Conservation (phyloP, 2,329 filamentous ascomycete species). For the Penicillium concentricum region DNA sequence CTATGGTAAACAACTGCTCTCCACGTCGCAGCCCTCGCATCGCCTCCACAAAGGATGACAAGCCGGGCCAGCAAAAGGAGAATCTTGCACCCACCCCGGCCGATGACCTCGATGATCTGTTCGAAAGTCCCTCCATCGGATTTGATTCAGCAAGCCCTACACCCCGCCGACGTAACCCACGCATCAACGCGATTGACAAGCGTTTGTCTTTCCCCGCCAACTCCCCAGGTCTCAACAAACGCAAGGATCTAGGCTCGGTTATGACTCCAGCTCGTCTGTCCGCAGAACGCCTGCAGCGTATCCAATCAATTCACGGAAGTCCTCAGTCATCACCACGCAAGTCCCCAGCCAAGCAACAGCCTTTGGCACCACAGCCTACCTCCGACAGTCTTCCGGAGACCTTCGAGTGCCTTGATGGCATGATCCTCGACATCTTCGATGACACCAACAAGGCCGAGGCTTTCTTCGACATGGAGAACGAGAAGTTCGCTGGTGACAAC, state of each 20-base stretch:
- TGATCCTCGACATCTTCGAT: constrained; percentile 42
- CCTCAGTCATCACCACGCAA: constrained; percentile 19
- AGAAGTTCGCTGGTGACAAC: constrained; percentile 25
- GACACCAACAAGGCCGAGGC: constrained; percentile 28
- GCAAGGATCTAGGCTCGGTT: constrained; percentile 21
- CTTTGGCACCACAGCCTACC: constrained; percentile 15
- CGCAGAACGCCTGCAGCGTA: constrained; percentile 35
- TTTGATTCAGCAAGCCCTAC: constrained; percentile 56
- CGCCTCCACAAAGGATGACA: constrained; percentile 36
- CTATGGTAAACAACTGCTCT: constrained; percentile 43
- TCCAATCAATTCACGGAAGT: constrained; percentile 30
- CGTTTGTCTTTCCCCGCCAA: constrained; percentile 39
- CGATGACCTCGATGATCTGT: constrained; percentile 63
- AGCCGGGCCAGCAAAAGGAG: constrained; percentile 53
- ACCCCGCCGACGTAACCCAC: constrained; percentile 55
- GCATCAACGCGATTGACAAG: constrained; percentile 37
- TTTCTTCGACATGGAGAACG: constrained; percentile 28
- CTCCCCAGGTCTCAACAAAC: constrained; percentile 33
- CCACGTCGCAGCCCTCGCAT: constrained; percentile 48
- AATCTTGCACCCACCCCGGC: constrained; percentile 50
- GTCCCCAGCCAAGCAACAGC: constrained; percentile 24
- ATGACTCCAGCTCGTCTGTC: constrained; percentile 33
- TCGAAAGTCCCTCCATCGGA: constrained; percentile 57
- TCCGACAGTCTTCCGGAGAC: constrained; percentile 26
- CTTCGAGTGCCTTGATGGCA: constrained; percentile 35